Base-by-base conservation (phyloP, 23 red algal species). In the Gracilariopsis chorda region DNA sequence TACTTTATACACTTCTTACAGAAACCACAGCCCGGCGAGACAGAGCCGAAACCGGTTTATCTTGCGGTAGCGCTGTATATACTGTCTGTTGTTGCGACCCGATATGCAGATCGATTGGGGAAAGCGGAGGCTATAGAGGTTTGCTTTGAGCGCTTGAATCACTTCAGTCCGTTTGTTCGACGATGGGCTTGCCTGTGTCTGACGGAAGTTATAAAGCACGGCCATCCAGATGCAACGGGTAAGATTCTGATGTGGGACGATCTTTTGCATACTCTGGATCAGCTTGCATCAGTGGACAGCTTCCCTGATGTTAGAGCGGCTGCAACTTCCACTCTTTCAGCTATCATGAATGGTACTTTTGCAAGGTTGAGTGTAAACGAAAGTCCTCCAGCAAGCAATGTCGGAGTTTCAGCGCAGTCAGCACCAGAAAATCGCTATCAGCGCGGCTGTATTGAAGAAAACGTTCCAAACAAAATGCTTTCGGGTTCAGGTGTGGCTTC, bases 31-130 rank as follows among this genome's bases (percentile, higher is more conserved):
- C 45, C 45, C 43, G 35, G 34, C 44, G 64, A 56, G 9, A 42
- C 41, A 40, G 58, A 79, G 33, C 52, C 77, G n/a, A 77, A 62
- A 29, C 86, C 90, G 29, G 90, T 90, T 27, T 81, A 88, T 78
- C 32, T 94, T 30, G 90, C 93, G 2, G 61, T 92, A 17, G 93
- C 97, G 41, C 65, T 93, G 8, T 99, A 90, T 70, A 93, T 99
- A 4, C 46, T 99, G 73, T 85, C 88, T 16, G 48, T 83, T 2
- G 87, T 99, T 34, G 77, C 90, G 3, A 62, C 35, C 37, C 37
- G 85, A 36, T 43, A 87, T 37, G 88, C 55, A 10, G 55, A 84
- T 78, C 92, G 86, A 47, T 76, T 82, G 46, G 48, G 55, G 13
- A 21, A 57, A 25, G 37, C 42, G 32, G 78, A 58, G 59, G 48